Percentiles rank a stretch among this genome's conserved stretches.
Evolutionary conservation across 257 asterid genomes (phyloP).

Genomic region (Plantago ovata): DNA sequence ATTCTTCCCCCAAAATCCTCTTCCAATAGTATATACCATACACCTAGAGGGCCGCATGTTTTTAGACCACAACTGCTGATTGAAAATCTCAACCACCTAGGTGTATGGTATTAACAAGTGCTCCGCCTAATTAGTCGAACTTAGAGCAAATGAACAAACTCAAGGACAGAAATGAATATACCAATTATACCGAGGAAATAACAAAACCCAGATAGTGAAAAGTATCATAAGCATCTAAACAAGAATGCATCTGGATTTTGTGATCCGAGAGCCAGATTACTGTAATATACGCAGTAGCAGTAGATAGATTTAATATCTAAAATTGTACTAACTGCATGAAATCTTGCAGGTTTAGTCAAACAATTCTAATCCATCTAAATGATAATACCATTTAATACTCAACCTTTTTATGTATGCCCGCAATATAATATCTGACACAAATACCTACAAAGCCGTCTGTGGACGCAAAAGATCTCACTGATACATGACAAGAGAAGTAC

Average conservation of each 20-base stretch:
- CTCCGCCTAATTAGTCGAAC: too few relatives aligned
- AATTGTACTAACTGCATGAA: slow-evolving; percentile 18
- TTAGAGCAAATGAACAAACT: too few relatives aligned
- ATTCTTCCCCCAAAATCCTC: too few relatives aligned
- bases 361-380: slow-evolving; percentile 22
- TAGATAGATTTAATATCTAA: slow-evolving; percentile 7
- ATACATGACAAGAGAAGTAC: slow-evolving; percentile 11
- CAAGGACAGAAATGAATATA: too few relatives aligned
- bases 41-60: too few relatives aligned
- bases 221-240: not conserved
- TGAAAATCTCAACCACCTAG: too few relatives aligned
- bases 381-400: slow-evolving; percentile 20
- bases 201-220: not conserved
- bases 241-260: not conserved
- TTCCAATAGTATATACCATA: too few relatives aligned
- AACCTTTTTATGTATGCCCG: slow-evolving; percentile 16
- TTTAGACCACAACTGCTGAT: too few relatives aligned
- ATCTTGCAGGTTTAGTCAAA: slow-evolving; percentile 13
- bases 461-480: slow-evolving; percentile 20
- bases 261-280: not conserved
- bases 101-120: too few relatives aligned
- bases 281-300: slow-evolving; percentile 8
- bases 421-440: slow-evolving; percentile 24
- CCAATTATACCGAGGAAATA: not conserved
- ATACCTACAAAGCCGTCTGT: slow-evolving; percentile 1